phyloP scores from a whole-genome alignment of 805 yeast species.

The Cephaloascus albidus region DNA sequence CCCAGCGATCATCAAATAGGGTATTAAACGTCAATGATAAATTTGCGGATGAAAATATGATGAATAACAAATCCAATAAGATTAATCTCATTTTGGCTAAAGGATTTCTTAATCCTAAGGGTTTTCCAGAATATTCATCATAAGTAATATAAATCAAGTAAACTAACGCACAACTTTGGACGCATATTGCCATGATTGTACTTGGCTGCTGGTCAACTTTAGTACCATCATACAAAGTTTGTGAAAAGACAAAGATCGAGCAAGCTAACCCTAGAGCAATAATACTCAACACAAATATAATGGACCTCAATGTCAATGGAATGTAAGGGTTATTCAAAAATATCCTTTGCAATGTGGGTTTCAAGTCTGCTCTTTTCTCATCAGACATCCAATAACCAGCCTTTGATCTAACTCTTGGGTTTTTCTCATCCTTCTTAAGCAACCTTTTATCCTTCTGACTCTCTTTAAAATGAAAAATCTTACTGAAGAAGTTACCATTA shows the following conservation, averaged over 20 bases:
- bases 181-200: constrained; percentile 86
- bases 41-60: constrained; percentile 84
- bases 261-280: constrained; percentile 68
- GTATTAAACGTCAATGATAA: constrained; percentile 80
- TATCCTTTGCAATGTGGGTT: constrained; percentile 48
- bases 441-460: constrained; percentile 1
- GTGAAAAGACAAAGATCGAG: constrained; percentile 37
- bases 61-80: constrained; percentile 75
- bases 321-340: constrained; percentile 71
- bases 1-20: constrained; percentile 75
- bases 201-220: constrained; percentile 69
- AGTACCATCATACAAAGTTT: constrained; percentile 18
- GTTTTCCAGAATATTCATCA: constrained; percentile 90
- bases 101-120: constrained; percentile 83
- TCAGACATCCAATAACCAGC: constrained; percentile 66
- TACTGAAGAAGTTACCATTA: constrained; percentile 1
- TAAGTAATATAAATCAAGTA: constrained; percentile 76
- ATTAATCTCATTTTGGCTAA: constrained; percentile 73
- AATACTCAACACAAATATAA: constrained; percentile 40
- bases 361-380: constrained; percentile 53
- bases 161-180: constrained; percentile 67
- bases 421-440: constrained; percentile 15
- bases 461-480: no score
- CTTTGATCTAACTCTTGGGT: constrained; percentile 35
- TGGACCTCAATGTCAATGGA: constrained; percentile 60